phyloP scores from a whole-genome alignment of 1,284 basidiomycete species.

The Heterobasidion occidentale region DNA sequence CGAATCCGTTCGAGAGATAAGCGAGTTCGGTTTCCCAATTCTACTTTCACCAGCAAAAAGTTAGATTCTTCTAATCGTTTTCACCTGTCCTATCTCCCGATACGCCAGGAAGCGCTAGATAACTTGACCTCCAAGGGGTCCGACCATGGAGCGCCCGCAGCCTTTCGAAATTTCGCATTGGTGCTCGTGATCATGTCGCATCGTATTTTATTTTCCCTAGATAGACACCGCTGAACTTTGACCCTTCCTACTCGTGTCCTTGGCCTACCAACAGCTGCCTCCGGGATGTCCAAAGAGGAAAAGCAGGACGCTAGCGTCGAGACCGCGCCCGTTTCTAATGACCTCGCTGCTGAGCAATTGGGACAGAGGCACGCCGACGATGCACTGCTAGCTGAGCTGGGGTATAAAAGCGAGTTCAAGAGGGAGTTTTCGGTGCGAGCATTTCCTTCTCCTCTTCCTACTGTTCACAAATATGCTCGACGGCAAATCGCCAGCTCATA shows the following conservation, averaged over 20 bases:
- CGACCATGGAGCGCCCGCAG: not conserved
- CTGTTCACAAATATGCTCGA: not conserved
- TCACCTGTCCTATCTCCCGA: not conserved
- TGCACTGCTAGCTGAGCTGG: conserved; percentile 52
- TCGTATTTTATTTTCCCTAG: not conserved
- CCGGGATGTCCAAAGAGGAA: conserved; percentile 2
- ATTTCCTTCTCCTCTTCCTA: not conserved
- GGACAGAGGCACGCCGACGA: conserved; percentile 38
- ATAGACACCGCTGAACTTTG: not conserved
- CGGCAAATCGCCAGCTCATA: conserved; percentile 30
- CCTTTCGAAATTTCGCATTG: not conserved
- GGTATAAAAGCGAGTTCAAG: conserved; percentile 70
- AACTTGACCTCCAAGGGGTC: not conserved
- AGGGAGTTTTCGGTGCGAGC: conserved; percentile 64
- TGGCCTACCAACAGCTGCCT: not conserved
- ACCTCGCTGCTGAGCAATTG: not conserved
- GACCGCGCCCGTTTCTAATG: not conserved
- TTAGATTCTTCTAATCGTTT: not conserved
- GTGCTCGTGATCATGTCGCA: not conserved
- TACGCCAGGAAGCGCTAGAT: not conserved
- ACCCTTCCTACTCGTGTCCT: not conserved
- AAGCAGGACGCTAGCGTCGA: conserved; percentile 3
- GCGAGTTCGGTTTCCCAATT: no score
- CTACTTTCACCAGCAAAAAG: no score
- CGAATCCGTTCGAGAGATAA: no score